phyloP scores from a whole-genome alignment of 2,329 filamentous ascomycete species.

The Cladobotryum mycophilum region DNA sequence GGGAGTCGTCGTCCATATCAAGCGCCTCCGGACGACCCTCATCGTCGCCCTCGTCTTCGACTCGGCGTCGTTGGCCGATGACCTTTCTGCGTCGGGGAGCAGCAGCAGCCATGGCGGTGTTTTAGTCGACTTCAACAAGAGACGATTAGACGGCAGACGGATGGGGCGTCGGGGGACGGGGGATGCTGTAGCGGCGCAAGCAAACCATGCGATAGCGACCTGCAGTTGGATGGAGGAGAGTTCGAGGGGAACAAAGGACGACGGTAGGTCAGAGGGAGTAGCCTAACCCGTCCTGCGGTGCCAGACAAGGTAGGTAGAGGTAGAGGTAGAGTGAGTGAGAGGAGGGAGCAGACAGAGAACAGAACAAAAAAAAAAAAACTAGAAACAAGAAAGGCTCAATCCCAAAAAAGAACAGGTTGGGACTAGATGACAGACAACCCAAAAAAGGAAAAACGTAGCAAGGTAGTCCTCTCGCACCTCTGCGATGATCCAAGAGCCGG shows the following conservation, averaged over 20 bases:
- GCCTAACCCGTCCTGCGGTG: slow-evolving; percentile 19
- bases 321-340: slow-evolving; percentile 10
- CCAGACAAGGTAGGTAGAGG: slow-evolving; percentile 11
- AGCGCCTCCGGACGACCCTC: slow-evolving; percentile 51
- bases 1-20: slow-evolving; percentile 59
- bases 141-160: slow-evolving; percentile 23
- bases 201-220: slow-evolving; percentile 16
- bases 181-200: slow-evolving; percentile 17
- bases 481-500: slow-evolving; percentile 11
- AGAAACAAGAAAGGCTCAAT: slow-evolving; percentile 8
- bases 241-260: slow-evolving; percentile 10
- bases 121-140: slow-evolving; percentile 12
- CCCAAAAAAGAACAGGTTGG: background rate
- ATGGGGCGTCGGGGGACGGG: slow-evolving; percentile 24
- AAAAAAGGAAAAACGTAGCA: slow-evolving; percentile 3
- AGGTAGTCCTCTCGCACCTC: slow-evolving; percentile 10
- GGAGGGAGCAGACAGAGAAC: slow-evolving; percentile 12
- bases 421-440: slow-evolving; percentile 1
- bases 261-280: slow-evolving; percentile 1
- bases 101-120: slow-evolving; percentile 27
- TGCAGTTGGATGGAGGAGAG: slow-evolving; percentile 19
- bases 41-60: slow-evolving; percentile 66
- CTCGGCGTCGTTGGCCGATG: slow-evolving; percentile 60
- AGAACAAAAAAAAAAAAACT: slow-evolving; percentile 12
- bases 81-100: slow-evolving; percentile 55